phyloP scores from a whole-genome alignment of 805 yeast species.

The Allodekkera sacchari region DNA sequence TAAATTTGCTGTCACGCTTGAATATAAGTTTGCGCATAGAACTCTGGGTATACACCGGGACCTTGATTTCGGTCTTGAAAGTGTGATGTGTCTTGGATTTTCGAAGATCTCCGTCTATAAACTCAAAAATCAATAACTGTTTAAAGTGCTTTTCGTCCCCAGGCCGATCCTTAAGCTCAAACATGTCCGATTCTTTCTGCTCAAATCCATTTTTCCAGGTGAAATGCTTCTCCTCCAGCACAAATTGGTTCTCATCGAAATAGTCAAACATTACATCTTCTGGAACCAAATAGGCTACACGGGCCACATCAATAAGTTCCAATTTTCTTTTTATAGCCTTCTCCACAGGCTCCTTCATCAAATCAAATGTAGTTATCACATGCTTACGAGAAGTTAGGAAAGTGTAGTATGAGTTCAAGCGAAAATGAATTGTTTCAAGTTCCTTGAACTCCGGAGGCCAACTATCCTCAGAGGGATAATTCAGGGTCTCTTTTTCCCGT shows the following conservation, averaged over 20 bases:
- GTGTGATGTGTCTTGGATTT: constrained; percentile 39
- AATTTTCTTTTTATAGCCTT: constrained; percentile 37
- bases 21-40: constrained; percentile 54
- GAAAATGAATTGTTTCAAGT: constrained; percentile 39
- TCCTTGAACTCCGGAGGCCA: constrained; percentile 30
- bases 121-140: constrained; percentile 66
- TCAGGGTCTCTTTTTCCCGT: not conserved
- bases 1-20: constrained; percentile 48
- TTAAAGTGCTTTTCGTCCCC: constrained; percentile 27
- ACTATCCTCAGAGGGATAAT: constrained; percentile 3
- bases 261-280: constrained; percentile 63
- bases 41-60: constrained; percentile 44
- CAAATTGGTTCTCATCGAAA: constrained; percentile 64
- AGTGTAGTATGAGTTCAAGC: constrained; percentile 53
- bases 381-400: constrained; percentile 55
- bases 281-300: constrained; percentile 55
- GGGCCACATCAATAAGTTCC: constrained; percentile 51
- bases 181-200: constrained; percentile 48
- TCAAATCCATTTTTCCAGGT: constrained; percentile 42
- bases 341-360: constrained; percentile 44
- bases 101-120: constrained; percentile 55
- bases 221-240: constrained; percentile 35
- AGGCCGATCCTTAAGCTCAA: constrained; percentile 34
- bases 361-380: constrained; percentile 47
- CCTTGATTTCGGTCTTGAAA: constrained; percentile 34